Base-by-base conservation (phyloP, 2,329 filamentous ascomycete genomes). In the Magnaporthiopsis rhizophila region DNA sequence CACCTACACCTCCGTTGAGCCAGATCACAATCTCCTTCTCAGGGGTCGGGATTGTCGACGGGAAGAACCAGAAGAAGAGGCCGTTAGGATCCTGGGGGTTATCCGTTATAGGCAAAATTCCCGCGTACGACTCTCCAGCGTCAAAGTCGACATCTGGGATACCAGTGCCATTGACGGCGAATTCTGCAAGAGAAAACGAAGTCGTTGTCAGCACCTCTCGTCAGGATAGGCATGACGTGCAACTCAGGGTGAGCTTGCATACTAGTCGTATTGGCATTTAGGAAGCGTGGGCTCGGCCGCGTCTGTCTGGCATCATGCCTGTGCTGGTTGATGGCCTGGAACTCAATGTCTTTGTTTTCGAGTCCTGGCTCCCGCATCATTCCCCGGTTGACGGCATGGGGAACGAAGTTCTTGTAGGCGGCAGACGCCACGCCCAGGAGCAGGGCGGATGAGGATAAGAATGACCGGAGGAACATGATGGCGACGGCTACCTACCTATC, bases 121-220 rank as follows among this genome's bases (percentile, higher is more conserved):
- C 85, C 28, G 85, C 83, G 69, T 87, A 88, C 0, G 82, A 86
- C 73, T 88, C 85, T 63, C 82, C 81, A 56, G 89, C 77, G 65
- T 91, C 87, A 65, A 89, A 91, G 15, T 80, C 70, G 0, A 91
- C 84, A 15, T 89, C 85, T 0, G 89, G 89, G 58, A 91, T 81
- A 0, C 74, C 77, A 2, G 78, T 80, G 15, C 88, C 84, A 69
- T 90, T 83, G 56, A 89, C 84, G 38, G 79, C 81, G 67, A 86
- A 89, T 65, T 80, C 85, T 86, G 26, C 28, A n/a, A 13, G 56
- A 58, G 5, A 30, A 24, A 58, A 24, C 12, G 13, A 36, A 36
- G 26, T 58, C 57, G n/a, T 12, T 9, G n/a, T 30, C n/a, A 24
- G n/a, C 56, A 30, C 8, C 21, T 6, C 6, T 36, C 11, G 34